Evolutionary conservation across 2,329 filamentous ascomycete genomes (phyloP), one percentile per base, ranked within the genome.

Genomic region (Alternaria solani): DNA sequence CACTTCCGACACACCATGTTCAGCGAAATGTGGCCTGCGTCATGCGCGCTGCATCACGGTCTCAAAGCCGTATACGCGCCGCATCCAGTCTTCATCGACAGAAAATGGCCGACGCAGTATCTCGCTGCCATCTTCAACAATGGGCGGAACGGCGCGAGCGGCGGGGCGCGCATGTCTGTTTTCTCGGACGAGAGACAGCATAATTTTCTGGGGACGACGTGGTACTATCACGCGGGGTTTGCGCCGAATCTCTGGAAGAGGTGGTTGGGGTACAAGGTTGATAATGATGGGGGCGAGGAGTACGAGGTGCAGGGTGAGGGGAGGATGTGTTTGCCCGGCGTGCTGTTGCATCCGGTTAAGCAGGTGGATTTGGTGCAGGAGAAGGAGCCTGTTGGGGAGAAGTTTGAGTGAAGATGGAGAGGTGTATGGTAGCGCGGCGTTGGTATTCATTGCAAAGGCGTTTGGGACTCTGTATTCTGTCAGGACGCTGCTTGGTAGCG

Each of bases 21-120:
- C 75, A 87, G 86, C 26, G 91, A 94, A 77, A 94, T 94, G 91
- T 93, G 90, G 79, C 90, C 90, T 2, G 85, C 89, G 0, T 86
- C 85, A 1, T 85, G 88, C 72, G 89, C 90, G 0, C 81, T 94
- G 5, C 91, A 93, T 67, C 91, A 92, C 71, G 91, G 91, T 1
- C 83, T 92, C 70, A 94, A 94, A 79, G 91, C 90, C 23, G 89
- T 92, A 0, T 92, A 89, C 68, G 83, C 82, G 2, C 85, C 85
- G 0, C 85, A 87, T 48, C 84, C 85, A 0, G 84, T 87, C 14
- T 86, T 84, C 70, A 82, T 86, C 32, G 85, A 87, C 68, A 83
- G 84, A 4, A 79, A 81, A 36, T 87, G 85, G 85, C 84, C 85
- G 0, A 81, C 82, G 0, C 77, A 79, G 12, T 86, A 87, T 63